These are phyloP conservation scores for Amanita pallidorosea DNA, from an alignment of 768 basidiomycete genomes.

Conservation along the genomic window DNA sequence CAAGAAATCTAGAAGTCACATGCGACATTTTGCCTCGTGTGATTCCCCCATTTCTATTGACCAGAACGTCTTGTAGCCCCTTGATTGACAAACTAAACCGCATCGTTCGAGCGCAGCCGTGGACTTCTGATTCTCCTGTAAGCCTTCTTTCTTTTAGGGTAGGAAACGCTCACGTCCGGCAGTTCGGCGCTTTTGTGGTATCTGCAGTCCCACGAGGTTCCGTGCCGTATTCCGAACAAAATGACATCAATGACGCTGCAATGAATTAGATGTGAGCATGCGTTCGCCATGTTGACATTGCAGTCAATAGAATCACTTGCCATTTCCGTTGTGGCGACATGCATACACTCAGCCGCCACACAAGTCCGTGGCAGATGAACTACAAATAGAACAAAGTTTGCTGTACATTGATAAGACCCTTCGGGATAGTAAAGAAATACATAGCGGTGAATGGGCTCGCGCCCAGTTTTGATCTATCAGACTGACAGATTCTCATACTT, in stretches of 20 bases:
- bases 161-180: neutral
- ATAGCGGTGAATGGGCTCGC: neutral
- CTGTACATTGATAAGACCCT: no score
- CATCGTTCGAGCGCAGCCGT: neutral
- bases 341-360: no score
- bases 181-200: neutral
- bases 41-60: neutral
- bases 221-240: neutral
- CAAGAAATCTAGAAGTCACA: neutral
- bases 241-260: neutral
- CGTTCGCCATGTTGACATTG: neutral
- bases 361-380: no score
- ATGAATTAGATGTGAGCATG: neutral
- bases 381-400: no score
- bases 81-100: neutral
- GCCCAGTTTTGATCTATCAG: neutral
- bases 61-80: neutral
- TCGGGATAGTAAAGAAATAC: neutral
- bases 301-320: no score
- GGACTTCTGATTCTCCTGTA: neutral
- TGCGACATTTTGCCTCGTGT: neutral
- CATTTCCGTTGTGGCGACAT: no score
- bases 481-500: neutral
- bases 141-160: neutral
- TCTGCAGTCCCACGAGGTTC: neutral